phyloP scores from a whole-genome alignment of 257 asterid genomes.

The Jacaranda mimosifolia region DNA sequence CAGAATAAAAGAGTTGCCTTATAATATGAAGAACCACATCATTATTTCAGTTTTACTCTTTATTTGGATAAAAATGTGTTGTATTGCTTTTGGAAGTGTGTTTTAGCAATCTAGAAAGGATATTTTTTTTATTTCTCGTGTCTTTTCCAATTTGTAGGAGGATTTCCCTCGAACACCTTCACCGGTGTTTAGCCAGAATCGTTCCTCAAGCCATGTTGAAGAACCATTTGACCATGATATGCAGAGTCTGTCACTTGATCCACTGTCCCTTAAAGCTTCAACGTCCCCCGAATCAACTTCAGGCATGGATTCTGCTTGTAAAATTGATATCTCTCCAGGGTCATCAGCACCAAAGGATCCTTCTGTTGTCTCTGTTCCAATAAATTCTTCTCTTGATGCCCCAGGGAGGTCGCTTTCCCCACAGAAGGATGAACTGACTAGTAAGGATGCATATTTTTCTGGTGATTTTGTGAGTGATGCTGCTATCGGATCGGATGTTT shows the following conservation, averaged over 20 bases:
- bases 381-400: slow-evolving; percentile 35
- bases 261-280: slow-evolving; percentile 54
- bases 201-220: slow-evolving; percentile 59
- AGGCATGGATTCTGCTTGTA: slow-evolving; percentile 39
- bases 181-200: slow-evolving; percentile 69
- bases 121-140: slow-evolving; percentile 29
- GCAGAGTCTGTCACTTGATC: slow-evolving; percentile 59
- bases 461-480: slow-evolving; percentile 47
- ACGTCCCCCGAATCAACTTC: slow-evolving; percentile 53
- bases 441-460: slow-evolving; percentile 44
- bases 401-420: slow-evolving; percentile 46
- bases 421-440: slow-evolving; percentile 45
- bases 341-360: slow-evolving; percentile 43
- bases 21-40: not conserved
- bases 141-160: slow-evolving; percentile 53
- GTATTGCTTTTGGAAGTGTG: not conserved
- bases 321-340: slow-evolving; percentile 45
- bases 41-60: not conserved
- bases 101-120: slow-evolving; percentile 1
- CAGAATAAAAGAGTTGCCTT: not conserved
- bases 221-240: slow-evolving; percentile 59
- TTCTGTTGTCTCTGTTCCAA: slow-evolving; percentile 39
- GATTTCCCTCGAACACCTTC: slow-evolving; percentile 87
- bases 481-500: slow-evolving; percentile 45
- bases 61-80: not conserved